Conservation (phyloP, 495 filamentous ascomycete species). For the Pseudotulostoma volvatum region DNA sequence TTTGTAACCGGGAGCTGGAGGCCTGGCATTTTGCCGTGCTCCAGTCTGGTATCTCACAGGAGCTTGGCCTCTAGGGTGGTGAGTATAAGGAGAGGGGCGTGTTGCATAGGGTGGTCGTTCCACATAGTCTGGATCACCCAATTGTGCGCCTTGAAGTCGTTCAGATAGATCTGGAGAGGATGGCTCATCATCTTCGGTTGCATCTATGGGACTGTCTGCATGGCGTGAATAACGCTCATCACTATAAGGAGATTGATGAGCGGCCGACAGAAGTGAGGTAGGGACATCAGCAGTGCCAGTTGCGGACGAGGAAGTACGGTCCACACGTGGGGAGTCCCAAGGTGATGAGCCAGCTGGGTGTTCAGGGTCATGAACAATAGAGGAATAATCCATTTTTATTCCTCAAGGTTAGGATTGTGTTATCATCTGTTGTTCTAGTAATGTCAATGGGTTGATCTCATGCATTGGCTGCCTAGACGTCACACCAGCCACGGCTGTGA, state of each 20-base stretch:
- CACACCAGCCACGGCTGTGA: too few relatives aligned
- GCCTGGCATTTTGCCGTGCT: slow-evolving; percentile 24
- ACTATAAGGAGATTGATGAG: slow-evolving; percentile 28
- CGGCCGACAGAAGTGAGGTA: slow-evolving; percentile 34
- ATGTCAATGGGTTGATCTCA: too few relatives aligned
- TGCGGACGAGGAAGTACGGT: slow-evolving; percentile 35
- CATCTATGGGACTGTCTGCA: slow-evolving; percentile 6
- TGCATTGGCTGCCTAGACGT: too few relatives aligned
- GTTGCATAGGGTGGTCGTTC: slow-evolving; percentile 18
- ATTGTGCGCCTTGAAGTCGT: slow-evolving; percentile 26
- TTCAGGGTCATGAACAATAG: slow-evolving; percentile 57
- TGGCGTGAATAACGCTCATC: slow-evolving; percentile 14
- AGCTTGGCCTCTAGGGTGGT: slow-evolving; percentile 32
- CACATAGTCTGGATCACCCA: slow-evolving; percentile 24
- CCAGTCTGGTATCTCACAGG: slow-evolving; percentile 33
- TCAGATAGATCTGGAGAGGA: slow-evolving; percentile 28
- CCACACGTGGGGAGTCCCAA: slow-evolving; percentile 62
- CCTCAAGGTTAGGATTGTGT: too few relatives aligned
- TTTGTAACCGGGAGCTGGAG: slow-evolving; percentile 52
- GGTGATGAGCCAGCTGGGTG: slow-evolving; percentile 53
- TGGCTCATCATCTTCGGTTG: slow-evolving; percentile 4
- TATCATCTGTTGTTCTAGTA: too few relatives aligned
- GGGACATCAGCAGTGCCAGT: slow-evolving; percentile 34
- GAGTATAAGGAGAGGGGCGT: slow-evolving; percentile 26
- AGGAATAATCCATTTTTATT: slow-evolving; percentile 66